Base-by-base conservation (phyloP, 1,284 basidiomycete genomes). In the Chondrostereum purpureum region DNA sequence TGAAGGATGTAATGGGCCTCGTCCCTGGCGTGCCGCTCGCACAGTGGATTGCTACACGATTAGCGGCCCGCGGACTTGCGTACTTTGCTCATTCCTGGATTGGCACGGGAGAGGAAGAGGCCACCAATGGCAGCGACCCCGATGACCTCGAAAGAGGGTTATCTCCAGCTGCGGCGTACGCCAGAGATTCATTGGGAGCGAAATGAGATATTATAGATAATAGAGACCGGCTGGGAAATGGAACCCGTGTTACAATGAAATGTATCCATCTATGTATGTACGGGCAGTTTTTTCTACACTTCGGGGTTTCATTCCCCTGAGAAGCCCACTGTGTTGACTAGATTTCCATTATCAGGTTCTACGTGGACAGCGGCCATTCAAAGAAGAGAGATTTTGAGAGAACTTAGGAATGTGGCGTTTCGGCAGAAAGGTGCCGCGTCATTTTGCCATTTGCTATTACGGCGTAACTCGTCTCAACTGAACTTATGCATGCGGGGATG, bases 1-100 rank as follows among this genome's bases (percentile, higher is more conserved):
- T 84, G 52, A 69, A 79, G 58, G 84, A 87, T 54, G 66, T 85
- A 49, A 65, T 84, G 53, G 77, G 76, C 22, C 70, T 88, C 36
- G 58, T 87, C 5, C 85, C 85, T 3, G 83, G 85, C 3, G 71
- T 78, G 51, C 71, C 74, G 4, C 61, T 81, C 34, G 72, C 72
- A 1, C 77, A 83, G 50, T 88, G 83, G 83, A 67, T 86, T 36
- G 68, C 70, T 37, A 72, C 77, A 37, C 72, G 85, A 31, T 61
- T 82, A 16, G 67, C 75, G 1, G 83, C 78, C 16, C 68, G 68
- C 45, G 71, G 76, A 16, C 60, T 87, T 42, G 71, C 73, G 16
- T 73, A 67, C 46, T 52, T 64, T 18, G 62, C 61, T 33, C 62
- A 53, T 48, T 46, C 67, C n/a, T 56, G 66, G 46, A 58, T 56